Evolutionary conservation across 371 early-diverging fungal genomes (phyloP).

Genomic region (Haplosporangium sp.): DNA sequence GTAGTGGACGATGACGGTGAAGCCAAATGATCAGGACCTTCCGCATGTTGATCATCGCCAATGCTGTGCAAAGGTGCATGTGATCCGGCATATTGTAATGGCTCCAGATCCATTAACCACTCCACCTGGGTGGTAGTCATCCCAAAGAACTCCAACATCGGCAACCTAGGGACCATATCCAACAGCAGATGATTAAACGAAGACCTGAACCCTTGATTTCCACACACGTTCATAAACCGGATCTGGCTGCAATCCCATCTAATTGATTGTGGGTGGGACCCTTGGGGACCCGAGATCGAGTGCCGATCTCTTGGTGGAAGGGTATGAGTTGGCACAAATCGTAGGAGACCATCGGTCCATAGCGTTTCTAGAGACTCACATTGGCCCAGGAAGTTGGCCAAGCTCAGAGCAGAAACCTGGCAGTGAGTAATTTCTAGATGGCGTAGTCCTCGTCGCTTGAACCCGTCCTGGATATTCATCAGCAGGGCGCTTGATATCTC

Average conservation of each 20-base stretch:
- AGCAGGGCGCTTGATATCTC: neutral
- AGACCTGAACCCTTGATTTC: neutral
- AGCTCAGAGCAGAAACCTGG: neutral
- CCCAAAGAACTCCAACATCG: constrained; percentile 22
- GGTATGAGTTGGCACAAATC: neutral
- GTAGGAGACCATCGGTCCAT: constrained; percentile 8
- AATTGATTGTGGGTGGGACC: constrained; percentile 6
- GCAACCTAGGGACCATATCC: constrained; percentile 22
- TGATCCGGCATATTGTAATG: constrained; percentile 1
- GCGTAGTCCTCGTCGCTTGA: constrained; percentile 13
- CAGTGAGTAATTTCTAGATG: constrained; percentile 16
- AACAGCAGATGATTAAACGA: constrained; percentile 20
- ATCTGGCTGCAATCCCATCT: constrained; percentile 27
- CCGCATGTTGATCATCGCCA: neutral
- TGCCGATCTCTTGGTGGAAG: neutral
- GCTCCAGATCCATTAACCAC: constrained; percentile 31
- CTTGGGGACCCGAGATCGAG: neutral
- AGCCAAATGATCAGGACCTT: too few relatives aligned
- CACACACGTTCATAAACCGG: constrained; percentile 24
- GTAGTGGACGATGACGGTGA: too few relatives aligned
- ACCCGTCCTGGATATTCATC: neutral
- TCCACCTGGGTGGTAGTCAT: constrained; percentile 5
- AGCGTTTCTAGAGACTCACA: constrained; percentile 21
- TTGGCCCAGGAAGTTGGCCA: constrained; percentile 20
- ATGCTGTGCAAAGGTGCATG: neutral